phyloP scores from a whole-genome alignment of 2,329 filamentous ascomycete genomes.

The Lasiodiplodia gonubiensis region DNA sequence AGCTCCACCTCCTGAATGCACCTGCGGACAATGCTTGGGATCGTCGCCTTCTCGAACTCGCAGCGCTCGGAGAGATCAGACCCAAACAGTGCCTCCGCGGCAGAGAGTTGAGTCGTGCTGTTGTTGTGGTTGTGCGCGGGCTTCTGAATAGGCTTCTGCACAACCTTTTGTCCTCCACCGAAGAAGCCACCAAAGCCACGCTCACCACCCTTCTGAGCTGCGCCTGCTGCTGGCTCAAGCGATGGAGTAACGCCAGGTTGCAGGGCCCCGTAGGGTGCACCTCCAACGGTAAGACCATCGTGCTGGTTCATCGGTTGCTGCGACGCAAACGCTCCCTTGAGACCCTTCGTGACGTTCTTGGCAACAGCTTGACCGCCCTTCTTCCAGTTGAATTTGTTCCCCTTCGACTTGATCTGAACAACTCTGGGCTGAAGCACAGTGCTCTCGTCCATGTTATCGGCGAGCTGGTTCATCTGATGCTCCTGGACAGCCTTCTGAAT shows the following conservation, averaged over 20 bases:
- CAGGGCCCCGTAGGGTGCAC: conserved; percentile 49
- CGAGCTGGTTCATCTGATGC: conserved; percentile 47
- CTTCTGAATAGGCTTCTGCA: conserved; percentile 31
- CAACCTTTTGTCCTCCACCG: conserved; percentile 40
- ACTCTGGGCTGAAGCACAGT: conserved; percentile 81
- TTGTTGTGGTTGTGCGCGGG: conserved; percentile 46
- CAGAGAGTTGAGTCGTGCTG: conserved; percentile 35
- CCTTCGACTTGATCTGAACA: conserved; percentile 87
- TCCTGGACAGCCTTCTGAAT: conserved; percentile 52
- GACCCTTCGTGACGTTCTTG: conserved; percentile 90
- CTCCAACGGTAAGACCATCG: conserved; percentile 56
- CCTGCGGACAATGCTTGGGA: conserved; percentile 86
- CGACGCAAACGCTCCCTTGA: conserved; percentile 87
- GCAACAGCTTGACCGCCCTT: conserved; percentile 93
- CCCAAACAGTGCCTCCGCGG: conserved; percentile 70
- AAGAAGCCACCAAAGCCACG: conserved; percentile 42
- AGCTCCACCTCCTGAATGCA: conserved; percentile 97
- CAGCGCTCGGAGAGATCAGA: conserved; percentile 85
- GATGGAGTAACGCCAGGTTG: conserved; percentile 1
- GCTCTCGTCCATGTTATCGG: conserved; percentile 68
- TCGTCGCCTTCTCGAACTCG: conserved; percentile 85
- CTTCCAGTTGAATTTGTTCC: conserved; percentile 99
- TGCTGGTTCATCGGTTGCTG: conserved; percentile 59
- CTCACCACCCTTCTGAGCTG: conserved; percentile 31
- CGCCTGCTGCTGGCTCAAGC: not conserved